These are phyloP conservation scores for Cyberlindnera petersonii DNA, from an alignment of 805 yeast species.

Conservation along the genomic window DNA sequence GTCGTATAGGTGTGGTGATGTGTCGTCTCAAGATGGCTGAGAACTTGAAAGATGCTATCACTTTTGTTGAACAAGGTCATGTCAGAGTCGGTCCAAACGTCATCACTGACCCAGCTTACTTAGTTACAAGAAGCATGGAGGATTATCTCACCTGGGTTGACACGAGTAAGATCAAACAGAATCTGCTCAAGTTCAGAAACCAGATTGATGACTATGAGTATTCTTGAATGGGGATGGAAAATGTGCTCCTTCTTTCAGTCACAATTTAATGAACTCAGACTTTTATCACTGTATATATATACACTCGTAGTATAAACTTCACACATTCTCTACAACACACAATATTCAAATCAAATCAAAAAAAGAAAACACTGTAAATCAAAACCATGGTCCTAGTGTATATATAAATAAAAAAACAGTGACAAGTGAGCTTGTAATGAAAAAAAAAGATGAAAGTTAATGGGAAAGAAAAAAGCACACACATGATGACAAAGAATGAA, in stretches of 20 bases:
- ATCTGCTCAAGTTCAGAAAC: constrained; percentile 83
- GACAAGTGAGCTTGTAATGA: too few relatives aligned
- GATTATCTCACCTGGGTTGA: constrained; percentile 99
- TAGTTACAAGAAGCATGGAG: constrained; percentile 91
- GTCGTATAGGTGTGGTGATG: constrained; percentile 94
- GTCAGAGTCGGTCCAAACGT: constrained; percentile 96
- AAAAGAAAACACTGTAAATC: too few relatives aligned
- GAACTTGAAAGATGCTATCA: constrained; percentile 81
- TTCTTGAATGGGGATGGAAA: constrained; percentile 34
- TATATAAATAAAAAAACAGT: too few relatives aligned
- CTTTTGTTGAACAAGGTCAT: constrained; percentile 94
- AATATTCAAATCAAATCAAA: too few relatives aligned
- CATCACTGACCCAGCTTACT: constrained; percentile 91
- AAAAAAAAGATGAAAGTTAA: background rate
- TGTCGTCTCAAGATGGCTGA: constrained; percentile 93
- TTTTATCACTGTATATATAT: too few relatives aligned
- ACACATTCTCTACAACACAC: too few relatives aligned
- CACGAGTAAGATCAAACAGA: constrained; percentile 85
- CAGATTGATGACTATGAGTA: constrained; percentile 56
- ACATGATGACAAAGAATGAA: too few relatives aligned
- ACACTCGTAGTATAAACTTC: too few relatives aligned
- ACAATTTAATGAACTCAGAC: too few relatives aligned
- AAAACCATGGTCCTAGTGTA: too few relatives aligned
- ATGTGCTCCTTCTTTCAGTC: too few relatives aligned
- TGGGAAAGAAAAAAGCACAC: background rate